Base-by-base conservation (phyloP, 495 filamentous ascomycete species). In the Aspergillus saccharolyticus region DNA sequence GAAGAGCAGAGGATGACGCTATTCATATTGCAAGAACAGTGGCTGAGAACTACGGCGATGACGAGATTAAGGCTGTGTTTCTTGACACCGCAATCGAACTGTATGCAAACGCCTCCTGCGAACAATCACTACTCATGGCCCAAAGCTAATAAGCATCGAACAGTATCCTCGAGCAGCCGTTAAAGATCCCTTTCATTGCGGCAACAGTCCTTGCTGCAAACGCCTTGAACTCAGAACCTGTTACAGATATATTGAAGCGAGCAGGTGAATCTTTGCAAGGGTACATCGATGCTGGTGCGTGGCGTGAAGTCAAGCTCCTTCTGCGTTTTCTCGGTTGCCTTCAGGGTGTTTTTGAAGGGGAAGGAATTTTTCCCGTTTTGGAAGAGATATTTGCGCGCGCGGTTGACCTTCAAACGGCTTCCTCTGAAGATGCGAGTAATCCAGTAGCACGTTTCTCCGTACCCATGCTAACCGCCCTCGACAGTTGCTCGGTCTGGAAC, bases 181-280 rank as follows among this genome's bases (percentile, higher is more conserved):
- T 99, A 72, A 97, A 97, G 75, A 93, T 91, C 52, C 95, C 94
- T 1, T 97, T 96, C 68, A 79, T 94, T 52, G 91, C 91, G 24
- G 88, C 87, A 21, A 84, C 91, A 3, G 78, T 91, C 24, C 77
- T 96, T 49, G 81, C 89, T 45, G 77, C 83, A 56, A 94, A 97
- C 73, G 78, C 80, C 33, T 72, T 86, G 57, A 89, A 89, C 54
- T 79, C 85, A 19, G 88, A 93, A 58, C 74, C 94, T 39, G 80
- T 85, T 24, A 74, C 79, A 43, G 83, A 92, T 47, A 66, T 93
- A 15, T 70, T 97, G 30, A 75, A 69, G 39, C 84, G 82, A 63
- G 78, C 85, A 44, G 80, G 78, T 4, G 70, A 66, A 22, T 73
- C 73, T 39, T 68, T 85, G 43, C 85, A 93, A 63, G 72, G 79